Evolutionary conservation across 441 rosid species (phyloP).

Genomic region (Flueggea neowawraea): DNA sequence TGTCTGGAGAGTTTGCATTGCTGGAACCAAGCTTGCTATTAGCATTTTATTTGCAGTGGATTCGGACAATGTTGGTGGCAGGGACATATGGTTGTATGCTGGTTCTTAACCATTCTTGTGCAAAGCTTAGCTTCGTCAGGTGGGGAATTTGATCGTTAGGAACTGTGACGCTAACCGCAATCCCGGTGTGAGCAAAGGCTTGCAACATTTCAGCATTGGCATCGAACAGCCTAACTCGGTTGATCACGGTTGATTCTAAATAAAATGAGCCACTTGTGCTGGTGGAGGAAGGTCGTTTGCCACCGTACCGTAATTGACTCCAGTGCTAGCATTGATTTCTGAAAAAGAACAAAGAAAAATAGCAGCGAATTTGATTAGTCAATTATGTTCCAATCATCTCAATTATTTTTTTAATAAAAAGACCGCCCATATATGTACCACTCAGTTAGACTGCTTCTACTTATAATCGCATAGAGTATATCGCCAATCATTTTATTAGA

Average conservation of each 20-base stretch:
- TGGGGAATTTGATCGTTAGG: conserved; percentile 68
- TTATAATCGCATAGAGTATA: too few species aligned
- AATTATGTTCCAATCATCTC: too few species aligned
- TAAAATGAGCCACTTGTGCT: conserved; percentile 55
- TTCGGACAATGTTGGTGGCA: conserved; percentile 59
- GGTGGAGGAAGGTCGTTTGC: conserved; percentile 82
- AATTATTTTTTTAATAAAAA: too few species aligned
- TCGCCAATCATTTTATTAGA: too few species aligned
- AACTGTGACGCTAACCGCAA: conserved; percentile 56
- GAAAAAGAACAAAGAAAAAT: background rate
- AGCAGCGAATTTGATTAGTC: too few species aligned
- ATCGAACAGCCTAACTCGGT: conserved; percentile 70
- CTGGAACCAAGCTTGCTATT: conserved; percentile 47
- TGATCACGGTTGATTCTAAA: conserved; percentile 56
- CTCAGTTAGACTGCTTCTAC: too few species aligned
- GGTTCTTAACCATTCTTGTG: conserved; percentile 59
- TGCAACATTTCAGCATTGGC: conserved; percentile 42
- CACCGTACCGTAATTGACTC: conserved; percentile 76
- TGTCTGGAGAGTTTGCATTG: conserved; percentile 67
- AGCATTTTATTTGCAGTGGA: conserved; percentile 42
- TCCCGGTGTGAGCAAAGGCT: conserved; percentile 63
- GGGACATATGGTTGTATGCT: conserved; percentile 59
- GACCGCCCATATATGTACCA: too few species aligned
- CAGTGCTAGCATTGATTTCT: conserved; percentile 47
- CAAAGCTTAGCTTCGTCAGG: conserved; percentile 42